Evolutionary conservation across 1,284 basidiomycete genomes (phyloP), one percentile per base, ranked within the genome.

Genomic region (Cryptococcus hybrid): DNA sequence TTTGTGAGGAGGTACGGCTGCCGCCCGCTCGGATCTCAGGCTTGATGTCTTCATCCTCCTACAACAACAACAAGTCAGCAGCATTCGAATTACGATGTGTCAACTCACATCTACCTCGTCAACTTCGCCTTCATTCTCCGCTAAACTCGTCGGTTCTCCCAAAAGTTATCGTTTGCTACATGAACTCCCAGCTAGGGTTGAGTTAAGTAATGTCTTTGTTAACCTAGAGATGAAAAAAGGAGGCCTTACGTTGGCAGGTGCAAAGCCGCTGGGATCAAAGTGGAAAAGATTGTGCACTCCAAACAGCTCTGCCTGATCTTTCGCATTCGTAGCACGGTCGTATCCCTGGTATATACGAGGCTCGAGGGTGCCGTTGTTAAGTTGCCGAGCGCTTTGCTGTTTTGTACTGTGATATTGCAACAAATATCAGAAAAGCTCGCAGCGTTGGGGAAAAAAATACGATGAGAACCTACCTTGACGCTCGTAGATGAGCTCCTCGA

Each of bases 401-500:
- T 77, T 46, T 75, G 70, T 24, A 77, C 75, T 76, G 0, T 1
- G 18, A 42, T 39, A 45, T 62, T 9, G 59, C 48, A n/a, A 13
- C 43, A 43, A 18, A 18, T 18, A 18, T 47, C 47, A 39, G 4
- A 11, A 35, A 18, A 30, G 35, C n/a, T 46, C 30, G 12, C 15
- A 13, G n/a, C 43, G 12, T n/a, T 35, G 18, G 18, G 18, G 18
- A 18, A 18, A 18, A 18, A 18, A 18, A 18, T 2, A 18, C 18
- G 24, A 34, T 9, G 13, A 9, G 1, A 18, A 63, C 73, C 51
- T 45, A 76, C 76, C 72, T 57, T 81, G 80, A 0, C 80, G 66
- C 47, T 78, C 75, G 45, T 80, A 80, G 56, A 72, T 76, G 12
- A 76, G 60, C 65, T 80, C 78, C 56, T 82, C 81, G 24, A 82